Conservation (phyloP, 495 filamentous ascomycete genomes). For the Astrothelium subdiscretum region DNA sequence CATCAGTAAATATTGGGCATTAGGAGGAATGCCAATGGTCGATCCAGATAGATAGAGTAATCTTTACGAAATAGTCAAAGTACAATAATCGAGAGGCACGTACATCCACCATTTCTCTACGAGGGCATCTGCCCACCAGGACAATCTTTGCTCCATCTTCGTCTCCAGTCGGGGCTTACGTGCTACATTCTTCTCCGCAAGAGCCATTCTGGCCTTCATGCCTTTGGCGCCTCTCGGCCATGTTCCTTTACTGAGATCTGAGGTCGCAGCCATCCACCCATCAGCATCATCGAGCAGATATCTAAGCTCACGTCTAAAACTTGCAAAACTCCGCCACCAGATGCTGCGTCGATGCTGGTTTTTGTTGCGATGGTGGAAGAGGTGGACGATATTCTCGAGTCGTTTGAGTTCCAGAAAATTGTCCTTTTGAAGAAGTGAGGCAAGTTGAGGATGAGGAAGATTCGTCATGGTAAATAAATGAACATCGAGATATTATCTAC, state of each 20-base stretch:
- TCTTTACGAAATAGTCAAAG: not conserved
- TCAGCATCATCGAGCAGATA: not conserved
- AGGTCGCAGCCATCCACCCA: not conserved
- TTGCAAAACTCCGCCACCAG: constrained; percentile 19
- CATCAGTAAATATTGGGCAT: not conserved
- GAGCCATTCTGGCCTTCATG: not conserved
- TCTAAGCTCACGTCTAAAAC: constrained; percentile 12
- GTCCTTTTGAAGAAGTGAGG: not conserved
- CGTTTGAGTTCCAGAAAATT: not conserved
- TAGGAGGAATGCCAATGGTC: not conserved
- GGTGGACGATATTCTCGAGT: constrained; percentile 13
- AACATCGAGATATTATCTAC: too few species aligned
- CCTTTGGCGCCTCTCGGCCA: not conserved
- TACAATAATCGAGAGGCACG: not conserved
- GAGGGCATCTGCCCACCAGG: constrained; percentile 12
- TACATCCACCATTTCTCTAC: constrained; percentile 14
- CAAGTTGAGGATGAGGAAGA: not conserved
- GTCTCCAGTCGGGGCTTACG: not conserved
- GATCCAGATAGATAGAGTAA: not conserved
- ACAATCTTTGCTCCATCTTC: not conserved
- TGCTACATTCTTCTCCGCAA: not conserved
- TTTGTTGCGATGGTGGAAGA: constrained; percentile 21
- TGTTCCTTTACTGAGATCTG: not conserved
- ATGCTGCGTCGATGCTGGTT: constrained; percentile 22
- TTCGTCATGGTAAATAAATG: not conserved